Evolutionary conservation across 176 grass and related monocot species (phyloP).

Genomic region (Avena eriantha): DNA sequence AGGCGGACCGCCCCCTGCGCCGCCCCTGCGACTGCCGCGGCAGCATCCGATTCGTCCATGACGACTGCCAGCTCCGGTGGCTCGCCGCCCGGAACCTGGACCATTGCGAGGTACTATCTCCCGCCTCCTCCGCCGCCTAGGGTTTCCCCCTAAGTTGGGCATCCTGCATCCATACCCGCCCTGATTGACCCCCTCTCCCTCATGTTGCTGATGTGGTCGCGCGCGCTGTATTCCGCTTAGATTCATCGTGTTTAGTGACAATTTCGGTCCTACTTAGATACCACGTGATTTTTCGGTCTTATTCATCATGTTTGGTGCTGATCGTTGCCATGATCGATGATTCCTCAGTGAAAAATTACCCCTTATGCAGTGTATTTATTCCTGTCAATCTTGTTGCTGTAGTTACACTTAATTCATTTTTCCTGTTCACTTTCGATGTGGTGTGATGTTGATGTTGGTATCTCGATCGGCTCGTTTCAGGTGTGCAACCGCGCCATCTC

Average conservation of each 20-base stretch:
- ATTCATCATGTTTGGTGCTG: background rate
- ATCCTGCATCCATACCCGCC: too few relatives aligned
- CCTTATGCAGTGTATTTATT: background rate
- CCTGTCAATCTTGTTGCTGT: background rate
- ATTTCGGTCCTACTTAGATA: background rate
- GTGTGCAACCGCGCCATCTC: background rate
- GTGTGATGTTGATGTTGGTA: background rate
- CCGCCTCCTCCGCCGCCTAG: background rate
- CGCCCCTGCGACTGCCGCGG: slow-evolving; percentile 38
- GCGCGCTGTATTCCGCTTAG: background rate
- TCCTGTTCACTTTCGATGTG: background rate
- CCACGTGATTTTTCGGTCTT: background rate
- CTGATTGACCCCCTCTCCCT: background rate
- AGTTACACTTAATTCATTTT: background rate
- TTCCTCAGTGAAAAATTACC: background rate
- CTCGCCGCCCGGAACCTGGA: background rate
- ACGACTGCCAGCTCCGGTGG: background rate
- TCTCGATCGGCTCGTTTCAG: background rate
- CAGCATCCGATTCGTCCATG: background rate
- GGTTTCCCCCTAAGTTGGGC: background rate
- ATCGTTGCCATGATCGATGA: background rate
- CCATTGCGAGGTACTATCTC: background rate
- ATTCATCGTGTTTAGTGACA: background rate
- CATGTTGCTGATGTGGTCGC: background rate
- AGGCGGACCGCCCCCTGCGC: slow-evolving; percentile 26